Percentiles rank a stretch among this genome's conserved stretches.
Evolutionary conservation across 2,329 filamentous ascomycete species (phyloP).

Genomic region (Neofusicoccum cordaticola): DNA sequence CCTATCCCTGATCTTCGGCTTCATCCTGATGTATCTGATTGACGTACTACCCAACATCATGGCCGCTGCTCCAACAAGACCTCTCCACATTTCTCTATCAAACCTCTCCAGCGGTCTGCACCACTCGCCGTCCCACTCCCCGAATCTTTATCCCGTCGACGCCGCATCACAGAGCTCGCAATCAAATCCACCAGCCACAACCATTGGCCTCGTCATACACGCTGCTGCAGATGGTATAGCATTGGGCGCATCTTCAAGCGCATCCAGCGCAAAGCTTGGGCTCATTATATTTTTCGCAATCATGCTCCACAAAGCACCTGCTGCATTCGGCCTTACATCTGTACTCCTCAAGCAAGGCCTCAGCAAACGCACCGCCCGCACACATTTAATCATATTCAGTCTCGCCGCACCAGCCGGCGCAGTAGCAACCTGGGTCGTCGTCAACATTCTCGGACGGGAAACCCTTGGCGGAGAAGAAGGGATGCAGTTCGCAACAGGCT

Average conservation of each 20-base stretch:
- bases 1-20: slow-evolving; percentile 80
- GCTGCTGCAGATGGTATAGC: slow-evolving; percentile 94
- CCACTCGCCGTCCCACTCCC: slow-evolving; percentile 31
- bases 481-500: slow-evolving; percentile 84
- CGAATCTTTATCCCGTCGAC: slow-evolving; percentile 24
- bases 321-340: slow-evolving; percentile 90
- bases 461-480: slow-evolving; percentile 56
- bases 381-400: slow-evolving; percentile 87
- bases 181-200: slow-evolving; percentile 52
- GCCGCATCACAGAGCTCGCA: slow-evolving; percentile 32
- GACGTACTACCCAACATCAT: slow-evolving; percentile 52
- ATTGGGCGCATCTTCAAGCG: slow-evolving; percentile 74
- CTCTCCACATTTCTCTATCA: slow-evolving; percentile 84
- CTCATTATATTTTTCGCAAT: slow-evolving; percentile 94
- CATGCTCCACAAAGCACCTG: slow-evolving; percentile 95
- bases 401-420: slow-evolving; percentile 86
- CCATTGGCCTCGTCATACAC: slow-evolving; percentile 92
- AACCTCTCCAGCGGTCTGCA: slow-evolving; percentile 62
- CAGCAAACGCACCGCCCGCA: slow-evolving; percentile 78
- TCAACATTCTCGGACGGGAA: slow-evolving; percentile 68
- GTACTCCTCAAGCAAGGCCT: slow-evolving; percentile 87
- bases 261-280: slow-evolving; percentile 64
- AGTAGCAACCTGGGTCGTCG: slow-evolving; percentile 75
- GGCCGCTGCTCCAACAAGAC: slow-evolving; percentile 57
- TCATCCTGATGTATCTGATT: slow-evolving; percentile 95